Evolutionary conservation across 306 rosid genomes (phyloP).

Genomic region (Cicer judaicum): DNA sequence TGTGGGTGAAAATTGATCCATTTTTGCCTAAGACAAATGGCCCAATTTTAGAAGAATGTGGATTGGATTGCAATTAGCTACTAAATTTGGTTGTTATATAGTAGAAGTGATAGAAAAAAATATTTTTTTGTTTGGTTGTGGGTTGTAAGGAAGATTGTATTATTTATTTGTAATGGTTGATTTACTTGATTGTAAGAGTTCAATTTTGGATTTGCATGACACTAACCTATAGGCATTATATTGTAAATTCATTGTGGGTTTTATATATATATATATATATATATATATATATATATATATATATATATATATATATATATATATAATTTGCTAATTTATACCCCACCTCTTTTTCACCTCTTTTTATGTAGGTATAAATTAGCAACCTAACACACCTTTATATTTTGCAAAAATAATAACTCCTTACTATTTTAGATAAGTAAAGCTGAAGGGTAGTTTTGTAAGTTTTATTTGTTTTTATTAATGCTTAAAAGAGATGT

Average conservation of each 20-base stretch:
- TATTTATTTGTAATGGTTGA: slow-evolving; percentile 20
- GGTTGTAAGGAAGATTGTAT: slow-evolving; percentile 18
- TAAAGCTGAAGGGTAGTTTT: too few relatives aligned
- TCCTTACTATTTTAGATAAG: too few relatives aligned
- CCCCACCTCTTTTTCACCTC: too few relatives aligned
- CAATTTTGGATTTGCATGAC: neutral
- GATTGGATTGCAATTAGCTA: slow-evolving; percentile 72
- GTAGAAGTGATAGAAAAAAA: too few relatives aligned
- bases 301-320: neutral
- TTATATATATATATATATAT: neutral
- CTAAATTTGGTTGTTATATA: slow-evolving; percentile 9
- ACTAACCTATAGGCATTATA: neutral
- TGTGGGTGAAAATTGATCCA: slow-evolving; percentile 75
- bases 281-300: neutral
- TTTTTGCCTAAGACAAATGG: slow-evolving; percentile 59
- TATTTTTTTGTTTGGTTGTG: neutral
- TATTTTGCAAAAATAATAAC: too few relatives aligned
- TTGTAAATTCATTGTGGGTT: neutral
- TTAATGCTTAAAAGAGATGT: too few relatives aligned
- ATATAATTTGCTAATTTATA: too few relatives aligned
- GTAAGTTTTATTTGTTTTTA: too few relatives aligned
- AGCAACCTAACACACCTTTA: too few relatives aligned
- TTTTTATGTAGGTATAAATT: too few relatives aligned
- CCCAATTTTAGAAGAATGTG: slow-evolving; percentile 71
- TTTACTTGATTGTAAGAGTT: neutral